Evolutionary conservation across 1,284 basidiomycete species (phyloP), one percentile per base, ranked within the genome.

Genomic region (Boletus albobrunnescens): DNA sequence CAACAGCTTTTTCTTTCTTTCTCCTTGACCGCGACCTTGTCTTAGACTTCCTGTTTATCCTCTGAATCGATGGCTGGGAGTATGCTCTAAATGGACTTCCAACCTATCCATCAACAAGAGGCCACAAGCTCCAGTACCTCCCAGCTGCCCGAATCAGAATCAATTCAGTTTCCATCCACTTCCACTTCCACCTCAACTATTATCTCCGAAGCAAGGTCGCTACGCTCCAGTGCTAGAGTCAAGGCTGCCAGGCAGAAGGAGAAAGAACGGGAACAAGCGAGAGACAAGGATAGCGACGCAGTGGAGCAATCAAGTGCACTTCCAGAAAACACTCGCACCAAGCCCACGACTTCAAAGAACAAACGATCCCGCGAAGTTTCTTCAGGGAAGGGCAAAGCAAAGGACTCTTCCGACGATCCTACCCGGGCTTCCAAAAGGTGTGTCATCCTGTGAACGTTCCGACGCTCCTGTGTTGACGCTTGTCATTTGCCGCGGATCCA

Each of bases 31-130:
- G 44, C 37, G 51, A 64, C 53, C 52, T 58, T 64, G 57, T 41
- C 44, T 52, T 61, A 41, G 47, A 62, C 52, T 50, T 52, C 19
- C 46, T 35, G 47, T 46, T 32, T 47, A 51, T 41, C 45, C 43
- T 67, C 64, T 65, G 73, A 75, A 82, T 85, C 83, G 79, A 87
- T 87, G 84, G 84, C 85, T 80, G 78, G 78, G 78, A 71, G 81
- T 75, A 82, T 77, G 73, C 72, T 79, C 82, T 87, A 87, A 86
- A 87, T 87, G 84, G 84, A 87, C 82, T 79, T 84, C 80, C 72
- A 74, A 82, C 74, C 75, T 73, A 73, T 71, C 66, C 72, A 84
- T 74, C 72, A 75, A 65, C 75, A 74, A 76, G 79, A 81, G 78
- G 80, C 78, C 77, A 79, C 77, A 68, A 79, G 70, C 75, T 75